These are phyloP conservation scores for Claviceps paspali DNA, from an alignment of 2,329 filamentous ascomycete species.

Conservation along the genomic window DNA sequence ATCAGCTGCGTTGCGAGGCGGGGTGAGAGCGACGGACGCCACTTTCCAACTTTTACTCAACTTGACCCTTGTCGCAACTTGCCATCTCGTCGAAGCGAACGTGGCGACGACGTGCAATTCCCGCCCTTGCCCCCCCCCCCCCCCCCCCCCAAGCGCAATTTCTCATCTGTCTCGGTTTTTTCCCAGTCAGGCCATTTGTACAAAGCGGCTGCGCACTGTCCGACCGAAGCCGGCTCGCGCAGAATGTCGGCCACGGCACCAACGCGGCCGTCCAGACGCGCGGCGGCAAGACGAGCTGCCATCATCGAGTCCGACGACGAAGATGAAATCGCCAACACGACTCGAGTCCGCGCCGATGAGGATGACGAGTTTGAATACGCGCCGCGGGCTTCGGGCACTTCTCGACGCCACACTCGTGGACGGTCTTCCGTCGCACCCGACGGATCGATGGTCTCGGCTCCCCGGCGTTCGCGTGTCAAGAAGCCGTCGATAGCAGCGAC, in stretches of 20 bases:
- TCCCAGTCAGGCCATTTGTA: too few relatives aligned
- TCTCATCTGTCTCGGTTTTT: too few relatives aligned
- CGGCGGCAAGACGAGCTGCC: conserved; percentile 50
- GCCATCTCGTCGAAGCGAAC: background rate
- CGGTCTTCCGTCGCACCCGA: conserved; percentile 28
- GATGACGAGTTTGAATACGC: conserved; percentile 66
- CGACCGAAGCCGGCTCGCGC: background rate
- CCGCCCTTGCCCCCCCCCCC: too few relatives aligned
- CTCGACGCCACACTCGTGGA: conserved; percentile 33
- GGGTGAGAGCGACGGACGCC: conserved; percentile 9
- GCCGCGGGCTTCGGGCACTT: conserved; percentile 48
- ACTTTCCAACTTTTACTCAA: conserved; percentile 1
- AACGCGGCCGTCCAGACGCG: conserved; percentile 24
- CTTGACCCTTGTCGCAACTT: background rate
- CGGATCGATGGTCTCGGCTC: conserved; percentile 31
- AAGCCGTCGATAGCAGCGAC: conserved; percentile 13
- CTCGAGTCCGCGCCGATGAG: conserved; percentile 36
- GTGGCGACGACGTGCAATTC: too few relatives aligned
- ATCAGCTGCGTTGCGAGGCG: conserved; percentile 10
- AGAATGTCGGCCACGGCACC: conserved; percentile 18
- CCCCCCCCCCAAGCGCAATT: too few relatives aligned
- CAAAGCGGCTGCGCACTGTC: too few relatives aligned
- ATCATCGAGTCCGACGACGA: conserved; percentile 73
- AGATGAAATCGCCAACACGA: conserved; percentile 41
- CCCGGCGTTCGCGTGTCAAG: conserved; percentile 23